These are phyloP conservation scores for Iberis pinnata DNA, from an alignment of 345 rosid genomes.

Conservation along the genomic window DNA sequence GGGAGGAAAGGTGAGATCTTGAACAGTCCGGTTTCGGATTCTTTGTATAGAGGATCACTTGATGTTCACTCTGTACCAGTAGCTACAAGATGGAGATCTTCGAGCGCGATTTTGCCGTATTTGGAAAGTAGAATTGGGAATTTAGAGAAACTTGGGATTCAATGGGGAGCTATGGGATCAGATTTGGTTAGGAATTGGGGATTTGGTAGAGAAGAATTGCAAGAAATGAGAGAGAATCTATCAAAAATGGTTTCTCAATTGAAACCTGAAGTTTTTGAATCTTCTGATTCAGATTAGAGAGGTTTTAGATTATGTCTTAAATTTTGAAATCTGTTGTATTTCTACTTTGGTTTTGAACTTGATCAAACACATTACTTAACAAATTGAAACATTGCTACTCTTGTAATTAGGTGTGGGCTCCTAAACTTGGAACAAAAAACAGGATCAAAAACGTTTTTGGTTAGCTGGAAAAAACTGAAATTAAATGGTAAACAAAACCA, in stretches of 20 bases:
- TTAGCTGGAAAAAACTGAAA: no score
- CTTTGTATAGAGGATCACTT: conserved; percentile 49
- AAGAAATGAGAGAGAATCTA: conserved; percentile 63
- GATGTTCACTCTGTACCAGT: conserved; percentile 74
- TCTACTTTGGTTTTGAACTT: background rate
- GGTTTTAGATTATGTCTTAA: background rate
- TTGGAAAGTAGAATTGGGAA: conserved; percentile 50
- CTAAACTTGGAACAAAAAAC: no score
- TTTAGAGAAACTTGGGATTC: conserved; percentile 51
- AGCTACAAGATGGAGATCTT: conserved; percentile 64
- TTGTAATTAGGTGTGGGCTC: no score
- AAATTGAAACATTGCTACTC: conserved; percentile 1
- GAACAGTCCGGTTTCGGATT: conserved; percentile 41
- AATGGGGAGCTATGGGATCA: conserved; percentile 55
- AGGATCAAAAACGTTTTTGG: no score
- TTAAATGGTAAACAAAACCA: no score
- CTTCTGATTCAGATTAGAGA: conserved; percentile 69
- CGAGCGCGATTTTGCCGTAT: conserved; percentile 58
- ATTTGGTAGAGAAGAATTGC: conserved; percentile 69
- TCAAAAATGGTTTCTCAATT: conserved; percentile 54
- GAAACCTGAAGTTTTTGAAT: conserved; percentile 33
- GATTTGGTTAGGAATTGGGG: conserved; percentile 75
- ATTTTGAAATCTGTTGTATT: background rate
- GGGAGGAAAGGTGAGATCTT: conserved; percentile 70
- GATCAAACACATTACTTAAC: background rate